Conservation (phyloP, 495 filamentous ascomycete genomes). For the Lepraria neglecta region DNA sequence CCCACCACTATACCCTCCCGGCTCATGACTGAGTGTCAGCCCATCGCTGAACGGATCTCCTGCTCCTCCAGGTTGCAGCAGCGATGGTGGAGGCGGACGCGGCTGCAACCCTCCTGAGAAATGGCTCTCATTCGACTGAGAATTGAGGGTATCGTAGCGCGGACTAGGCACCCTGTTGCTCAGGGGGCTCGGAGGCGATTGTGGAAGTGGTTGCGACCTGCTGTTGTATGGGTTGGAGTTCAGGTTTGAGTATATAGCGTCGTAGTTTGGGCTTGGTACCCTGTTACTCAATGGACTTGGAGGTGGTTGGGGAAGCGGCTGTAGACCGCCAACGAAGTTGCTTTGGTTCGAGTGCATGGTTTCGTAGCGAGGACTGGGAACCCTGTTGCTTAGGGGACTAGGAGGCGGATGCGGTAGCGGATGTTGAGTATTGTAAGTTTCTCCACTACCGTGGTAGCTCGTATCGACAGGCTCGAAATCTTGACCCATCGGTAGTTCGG, state of each 20-base stretch:
- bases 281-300: background rate
- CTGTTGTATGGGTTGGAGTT: background rate
- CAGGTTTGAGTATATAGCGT: background rate
- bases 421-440: background rate
- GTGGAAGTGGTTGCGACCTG: background rate
- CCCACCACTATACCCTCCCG: constrained; percentile 20
- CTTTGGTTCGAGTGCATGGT: background rate
- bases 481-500: constrained; percentile 33
- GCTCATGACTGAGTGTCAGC: constrained; percentile 15
- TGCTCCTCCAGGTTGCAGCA: background rate
- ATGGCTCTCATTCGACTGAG: background rate
- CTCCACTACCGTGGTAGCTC: constrained; percentile 37
- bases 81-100: background rate
- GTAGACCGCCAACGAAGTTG: background rate
- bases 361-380: background rate
- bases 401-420: background rate
- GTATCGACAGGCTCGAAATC: constrained; percentile 40
- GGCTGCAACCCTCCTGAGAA: background rate
- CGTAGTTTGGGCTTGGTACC: background rate
- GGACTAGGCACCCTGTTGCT: background rate
- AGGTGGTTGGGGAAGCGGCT: background rate
- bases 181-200: background rate
- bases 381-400: background rate
- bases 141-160: background rate
- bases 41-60: constrained; percentile 18